Base-by-base conservation (phyloP, 805 yeast species). In the Myxozyma melibiosi region DNA sequence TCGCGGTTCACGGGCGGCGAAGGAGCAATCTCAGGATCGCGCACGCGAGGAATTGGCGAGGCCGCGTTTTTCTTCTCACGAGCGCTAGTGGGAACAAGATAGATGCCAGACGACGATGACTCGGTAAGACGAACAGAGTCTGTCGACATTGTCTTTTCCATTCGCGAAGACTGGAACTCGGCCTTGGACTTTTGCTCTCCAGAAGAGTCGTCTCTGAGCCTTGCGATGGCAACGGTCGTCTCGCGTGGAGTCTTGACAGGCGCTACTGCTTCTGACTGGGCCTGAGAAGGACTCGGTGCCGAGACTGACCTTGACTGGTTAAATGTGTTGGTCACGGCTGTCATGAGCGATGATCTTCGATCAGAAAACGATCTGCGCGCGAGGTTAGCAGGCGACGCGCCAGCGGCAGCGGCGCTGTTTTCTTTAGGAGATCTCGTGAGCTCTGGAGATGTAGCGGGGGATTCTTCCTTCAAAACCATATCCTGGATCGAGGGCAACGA, bases 41-140 rank as follows among this genome's bases (percentile, higher is more conserved):
- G 25, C 14, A 14, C 25, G 9, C 27, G 35, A 3, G 54, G 48
- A 14, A n/a, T n/a, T n/a, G n/a, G n/a, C n/a, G n/a, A n/a, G n/a
- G n/a, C n/a, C n/a, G n/a, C n/a, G n/a, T n/a, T n/a, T n/a, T n/a
- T n/a, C n/a, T n/a, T n/a, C 30, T 51, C 54, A 20, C 34, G 20
- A n/a, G 42, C 52, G 28, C 54, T 35, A 6, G 18, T 22, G 8
- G 54, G 54, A n/a, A 51, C 54, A 11, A 51, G 42, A 35, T 20
- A 51, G 8, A 51, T 34, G 3, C 54, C 54, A 9, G 47, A n/a
- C 3, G 49, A 31, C 18, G 42, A 7, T 3, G 51, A 27, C 5
- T 47, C 43, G 14, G 35, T 47, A n/a, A 27, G 25, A 18, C 18
- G 4, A 3, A 4, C 16, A 8, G 43, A 47, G 13, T 35, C 43